Conservation (phyloP, 2,329 filamentous ascomycete species). For the Westerdykella sp. region DNA sequence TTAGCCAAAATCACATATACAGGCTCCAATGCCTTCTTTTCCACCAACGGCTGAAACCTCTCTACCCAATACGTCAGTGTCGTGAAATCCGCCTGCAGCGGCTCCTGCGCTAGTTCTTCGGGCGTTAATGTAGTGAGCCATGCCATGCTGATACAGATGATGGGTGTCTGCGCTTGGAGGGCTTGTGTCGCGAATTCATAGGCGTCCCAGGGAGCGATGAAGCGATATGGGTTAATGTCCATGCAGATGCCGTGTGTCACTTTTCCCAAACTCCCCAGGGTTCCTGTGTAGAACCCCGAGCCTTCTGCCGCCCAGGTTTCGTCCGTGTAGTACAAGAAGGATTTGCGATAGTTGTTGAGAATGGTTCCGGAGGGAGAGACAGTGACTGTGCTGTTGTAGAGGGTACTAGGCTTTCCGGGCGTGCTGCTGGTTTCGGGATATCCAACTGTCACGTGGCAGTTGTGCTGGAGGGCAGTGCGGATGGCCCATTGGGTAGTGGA, state of each 20-base stretch:
- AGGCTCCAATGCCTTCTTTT: constrained; percentile 39
- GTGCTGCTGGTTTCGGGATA: constrained; percentile 57
- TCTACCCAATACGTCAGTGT: constrained; percentile 71
- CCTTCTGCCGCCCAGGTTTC: constrained; percentile 58
- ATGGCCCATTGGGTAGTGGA: constrained; percentile 67
- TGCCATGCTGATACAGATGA: constrained; percentile 70
- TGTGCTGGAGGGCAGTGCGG: constrained; percentile 57
- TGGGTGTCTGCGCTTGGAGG: constrained; percentile 49
- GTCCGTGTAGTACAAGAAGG: constrained; percentile 61
- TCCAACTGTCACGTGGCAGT: constrained; percentile 63
- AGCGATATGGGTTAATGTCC: constrained; percentile 59
- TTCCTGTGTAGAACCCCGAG: constrained; percentile 32
- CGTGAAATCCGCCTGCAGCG: constrained; percentile 59
- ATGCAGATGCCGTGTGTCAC: constrained; percentile 48
- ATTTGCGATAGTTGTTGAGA: constrained; percentile 56
- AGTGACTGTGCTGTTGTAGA: constrained; percentile 56
- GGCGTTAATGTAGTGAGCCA: constrained; percentile 59
- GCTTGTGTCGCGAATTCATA: constrained; percentile 57
- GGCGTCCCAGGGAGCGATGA: constrained; percentile 51
- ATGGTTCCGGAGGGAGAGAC: constrained; percentile 51
- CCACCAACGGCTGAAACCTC: constrained; percentile 57
- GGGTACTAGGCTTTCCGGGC: constrained; percentile 19
- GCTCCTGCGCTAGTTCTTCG: constrained; percentile 44
- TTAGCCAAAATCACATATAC: constrained; percentile 67
- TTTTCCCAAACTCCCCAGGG: constrained; percentile 31